Evolutionary conservation across 306 rosid species (phyloP).

Genomic region (Dryas octopetala): DNA sequence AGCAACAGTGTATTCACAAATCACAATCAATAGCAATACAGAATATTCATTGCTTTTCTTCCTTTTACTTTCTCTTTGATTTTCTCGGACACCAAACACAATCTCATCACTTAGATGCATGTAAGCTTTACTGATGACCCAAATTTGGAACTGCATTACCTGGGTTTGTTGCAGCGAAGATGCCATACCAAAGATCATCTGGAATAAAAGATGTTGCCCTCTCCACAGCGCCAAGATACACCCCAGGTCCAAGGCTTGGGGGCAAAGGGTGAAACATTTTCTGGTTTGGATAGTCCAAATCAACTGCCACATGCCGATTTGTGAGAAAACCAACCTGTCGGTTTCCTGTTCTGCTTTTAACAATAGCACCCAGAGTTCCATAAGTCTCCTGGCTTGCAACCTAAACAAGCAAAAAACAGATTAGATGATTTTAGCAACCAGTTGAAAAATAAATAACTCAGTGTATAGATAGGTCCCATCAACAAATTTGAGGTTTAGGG

Average conservation of each 20-base stretch:
- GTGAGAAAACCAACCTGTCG: slow-evolving; percentile 93
- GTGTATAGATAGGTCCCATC: slow-evolving; percentile 25
- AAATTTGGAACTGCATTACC: slow-evolving; percentile 52
- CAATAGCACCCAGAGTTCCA: slow-evolving; percentile 98
- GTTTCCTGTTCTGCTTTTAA: slow-evolving; percentile 88
- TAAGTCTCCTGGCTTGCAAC: slow-evolving; percentile 98
- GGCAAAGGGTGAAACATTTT: slow-evolving; percentile 99
- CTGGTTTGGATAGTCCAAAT: slow-evolving; percentile 95
- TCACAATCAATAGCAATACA: too few species aligned
- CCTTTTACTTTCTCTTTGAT: too few species aligned
- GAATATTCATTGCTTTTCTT: too few species aligned
- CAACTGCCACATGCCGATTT: slow-evolving; percentile 98
- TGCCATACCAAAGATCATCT: slow-evolving; percentile 96
- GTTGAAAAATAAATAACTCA: slow-evolving; percentile 13
- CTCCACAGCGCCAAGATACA: slow-evolving; percentile 97
- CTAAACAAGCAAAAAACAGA: slow-evolving; percentile 47
- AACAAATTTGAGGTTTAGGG: slow-evolving; percentile 26
- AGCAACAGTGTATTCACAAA: too few species aligned
- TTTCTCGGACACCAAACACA: too few species aligned
- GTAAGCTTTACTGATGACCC: slow-evolving; percentile 14
- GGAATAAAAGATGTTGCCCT: slow-evolving; percentile 98
- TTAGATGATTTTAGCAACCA: slow-evolving; percentile 9
- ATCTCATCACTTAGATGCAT: not conserved
- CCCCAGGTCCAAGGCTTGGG: slow-evolving; percentile 98
- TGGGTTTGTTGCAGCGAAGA: slow-evolving; percentile 95